Percentiles rank a stretch among this genome's conserved stretches.
These are phyloP conservation scores for Collariella sp. DNA, from an alignment of 495 filamentous ascomycete genomes.

Conservation along the genomic window DNA sequence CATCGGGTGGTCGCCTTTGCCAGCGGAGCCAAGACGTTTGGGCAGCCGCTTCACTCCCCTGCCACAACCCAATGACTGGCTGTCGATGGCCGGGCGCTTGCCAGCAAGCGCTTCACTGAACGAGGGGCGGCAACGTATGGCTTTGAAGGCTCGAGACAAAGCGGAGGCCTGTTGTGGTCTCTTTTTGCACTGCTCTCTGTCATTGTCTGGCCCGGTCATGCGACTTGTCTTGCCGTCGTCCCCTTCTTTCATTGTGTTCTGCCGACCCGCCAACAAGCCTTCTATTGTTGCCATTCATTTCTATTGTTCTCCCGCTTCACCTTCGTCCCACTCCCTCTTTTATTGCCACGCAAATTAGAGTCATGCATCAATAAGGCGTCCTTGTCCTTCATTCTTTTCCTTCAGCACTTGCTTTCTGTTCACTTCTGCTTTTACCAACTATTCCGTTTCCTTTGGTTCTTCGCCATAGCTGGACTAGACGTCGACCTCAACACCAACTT, in stretches of 20 bases:
- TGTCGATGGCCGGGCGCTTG: conserved; percentile 14
- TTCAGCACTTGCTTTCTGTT: conserved; percentile 9
- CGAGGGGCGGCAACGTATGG: neutral
- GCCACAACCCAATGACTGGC: conserved; percentile 19
- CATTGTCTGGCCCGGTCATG: conserved; percentile 8
- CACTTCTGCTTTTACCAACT: conserved; percentile 9
- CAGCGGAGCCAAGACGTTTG: conserved; percentile 12
- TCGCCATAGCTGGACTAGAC: conserved; percentile 18
- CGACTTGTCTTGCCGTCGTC: neutral
- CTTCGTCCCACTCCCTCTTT: neutral
- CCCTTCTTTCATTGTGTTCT: neutral
- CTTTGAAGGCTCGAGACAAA: conserved; percentile 10
- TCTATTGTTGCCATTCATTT: conserved; percentile 9
- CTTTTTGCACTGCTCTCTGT: neutral
- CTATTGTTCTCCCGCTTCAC: conserved; percentile 17
- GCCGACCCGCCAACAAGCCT: neutral
- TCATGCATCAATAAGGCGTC: conserved; percentile 13
- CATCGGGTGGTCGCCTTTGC: neutral
- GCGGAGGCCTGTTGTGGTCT: conserved; percentile 2
- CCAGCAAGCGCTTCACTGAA: conserved; percentile 8
- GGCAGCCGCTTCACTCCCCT: conserved; percentile 15
- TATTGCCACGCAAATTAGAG: conserved; percentile 8
- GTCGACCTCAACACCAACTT: neutral
- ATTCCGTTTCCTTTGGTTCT: conserved; percentile 6
- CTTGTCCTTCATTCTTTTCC: conserved; percentile 6